Percentiles rank a stretch among this genome's conserved stretches.
Evolutionary conservation across 2,329 filamentous ascomycete species (phyloP).

Genomic region (Neobulgaria alba): DNA sequence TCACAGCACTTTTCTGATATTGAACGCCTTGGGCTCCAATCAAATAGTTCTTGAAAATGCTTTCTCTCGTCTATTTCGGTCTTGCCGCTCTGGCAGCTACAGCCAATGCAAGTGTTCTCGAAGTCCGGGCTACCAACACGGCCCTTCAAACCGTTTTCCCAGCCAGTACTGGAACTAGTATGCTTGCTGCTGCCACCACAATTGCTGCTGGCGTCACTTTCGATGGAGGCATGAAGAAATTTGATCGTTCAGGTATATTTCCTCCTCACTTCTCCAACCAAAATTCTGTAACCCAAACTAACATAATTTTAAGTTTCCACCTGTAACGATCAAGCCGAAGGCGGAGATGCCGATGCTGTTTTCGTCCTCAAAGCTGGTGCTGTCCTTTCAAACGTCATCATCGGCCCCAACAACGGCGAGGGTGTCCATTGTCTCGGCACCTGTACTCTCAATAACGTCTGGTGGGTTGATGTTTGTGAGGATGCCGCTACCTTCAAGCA

Average conservation of each 20-base stretch:
- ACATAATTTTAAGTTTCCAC: no score
- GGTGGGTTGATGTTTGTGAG: constrained; percentile 27
- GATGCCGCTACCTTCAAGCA: constrained; percentile 33
- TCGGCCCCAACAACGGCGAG: constrained; percentile 41
- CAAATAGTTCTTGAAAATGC: no score
- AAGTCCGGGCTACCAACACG: constrained; percentile 4
- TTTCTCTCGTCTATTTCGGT: no score
- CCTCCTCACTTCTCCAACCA: no score
- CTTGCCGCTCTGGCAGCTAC: background rate
- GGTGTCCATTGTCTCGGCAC: constrained; percentile 42
- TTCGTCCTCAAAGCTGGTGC: constrained; percentile 43
- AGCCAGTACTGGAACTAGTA: constrained; percentile 2
- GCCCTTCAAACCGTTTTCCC: constrained; percentile 3
- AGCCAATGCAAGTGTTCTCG: constrained; percentile 1
- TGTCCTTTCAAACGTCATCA: constrained; percentile 44
- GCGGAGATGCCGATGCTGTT: constrained; percentile 2
- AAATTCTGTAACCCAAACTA: no score
- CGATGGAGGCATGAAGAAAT: constrained; percentile 5
- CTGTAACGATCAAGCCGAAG: no score
- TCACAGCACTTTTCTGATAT: no score
- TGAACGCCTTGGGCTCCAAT: no score
- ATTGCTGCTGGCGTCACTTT: constrained; percentile 5
- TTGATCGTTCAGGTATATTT: no score
- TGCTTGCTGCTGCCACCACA: constrained; percentile 2
- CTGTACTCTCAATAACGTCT: constrained; percentile 39